A percentile compares a stretch with the other conserved stretches of the same genome.
Conservation (phyloP, 305 asterid species). For the Fraxinus dipetala region DNA sequence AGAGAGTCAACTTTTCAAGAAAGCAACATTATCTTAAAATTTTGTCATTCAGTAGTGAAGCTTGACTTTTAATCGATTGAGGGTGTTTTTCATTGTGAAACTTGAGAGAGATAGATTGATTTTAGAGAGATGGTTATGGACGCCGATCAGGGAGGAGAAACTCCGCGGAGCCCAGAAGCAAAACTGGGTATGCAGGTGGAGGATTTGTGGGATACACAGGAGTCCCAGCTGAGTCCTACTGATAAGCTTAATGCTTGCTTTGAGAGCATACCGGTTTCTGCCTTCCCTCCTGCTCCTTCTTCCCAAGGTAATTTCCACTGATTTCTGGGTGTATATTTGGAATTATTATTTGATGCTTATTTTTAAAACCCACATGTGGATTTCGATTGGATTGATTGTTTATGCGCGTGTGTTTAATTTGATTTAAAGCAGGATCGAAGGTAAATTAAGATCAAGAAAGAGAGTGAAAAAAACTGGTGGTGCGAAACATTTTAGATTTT, state of each 20-base stretch:
- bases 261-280: conserved; percentile 92
- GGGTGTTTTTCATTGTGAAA: conserved; percentile 4
- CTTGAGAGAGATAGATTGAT: neutral
- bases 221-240: conserved; percentile 83
- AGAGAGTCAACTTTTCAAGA: conserved; percentile 28
- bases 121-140: conserved; percentile 46
- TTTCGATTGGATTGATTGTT: neutral
- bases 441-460: conserved; percentile 11
- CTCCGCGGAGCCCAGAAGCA: conserved; percentile 98
- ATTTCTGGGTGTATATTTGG: neutral
- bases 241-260: conserved; percentile 97
- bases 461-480: neutral
- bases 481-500: neutral
- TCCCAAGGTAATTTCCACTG: conserved; percentile 46
- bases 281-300: conserved; percentile 80
- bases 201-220: conserved; percentile 87
- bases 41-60: neutral
- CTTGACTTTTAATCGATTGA: neutral
- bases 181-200: conserved; percentile 90
- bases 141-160: conserved; percentile 36
- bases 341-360: conserved; percentile 10
- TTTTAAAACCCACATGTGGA: neutral
- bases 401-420: neutral
- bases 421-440: neutral
- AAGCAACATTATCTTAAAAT: conserved; percentile 7